Base-by-base conservation (phyloP, 73 alveolate genomes). In the Tetrahymena elliotti region DNA sequence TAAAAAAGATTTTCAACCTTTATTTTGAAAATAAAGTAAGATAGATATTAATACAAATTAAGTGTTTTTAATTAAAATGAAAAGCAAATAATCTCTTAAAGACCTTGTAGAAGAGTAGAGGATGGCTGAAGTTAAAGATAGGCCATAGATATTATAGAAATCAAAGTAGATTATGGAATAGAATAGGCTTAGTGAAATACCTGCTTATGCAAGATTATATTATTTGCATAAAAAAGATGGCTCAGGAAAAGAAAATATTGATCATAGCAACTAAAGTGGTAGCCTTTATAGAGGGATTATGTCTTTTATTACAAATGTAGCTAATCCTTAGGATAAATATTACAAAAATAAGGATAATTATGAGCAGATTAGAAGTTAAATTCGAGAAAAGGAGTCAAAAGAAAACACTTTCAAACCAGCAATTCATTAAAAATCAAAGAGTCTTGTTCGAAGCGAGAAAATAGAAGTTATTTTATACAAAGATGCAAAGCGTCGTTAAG, bases 401-500 rank as follows among this genome's bases (percentile, higher is more conserved):
- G 88, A 68, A 31, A 68, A 68, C 6, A 68, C 88, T 20, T 94
- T 94, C 93, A 84, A 92, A 68, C 97, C 97, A 24, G 93, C 93
- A 38, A 84, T 92, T 35, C 95, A 94, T 33, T 38, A 94, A 68
- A 94, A 94, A 88, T 94, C 97, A 11, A 88, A 94, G 39, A 94
- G 68, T 33, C 37, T 92, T 22, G 94, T 84, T 52, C 84, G 96
- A 83, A 94, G 52, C 15, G 83, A 47, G 47, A 38, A 92, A 31
- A 83, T 94, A 1, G 93, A 84, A 24, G 95, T 38, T n/a, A 38
- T 93, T 24, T 93, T 94, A 24, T 34, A 92, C 83, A 54, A 92
- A 31, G 97, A 94, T 52, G 97, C 97, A 24, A 27, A 52, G 93
- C 68, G 94, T 2, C 68, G 97, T 34, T 22, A 92, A 54, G 96